Evolutionary conservation across 345 rosid genomes (phyloP).

Genomic region (Populus alba): DNA sequence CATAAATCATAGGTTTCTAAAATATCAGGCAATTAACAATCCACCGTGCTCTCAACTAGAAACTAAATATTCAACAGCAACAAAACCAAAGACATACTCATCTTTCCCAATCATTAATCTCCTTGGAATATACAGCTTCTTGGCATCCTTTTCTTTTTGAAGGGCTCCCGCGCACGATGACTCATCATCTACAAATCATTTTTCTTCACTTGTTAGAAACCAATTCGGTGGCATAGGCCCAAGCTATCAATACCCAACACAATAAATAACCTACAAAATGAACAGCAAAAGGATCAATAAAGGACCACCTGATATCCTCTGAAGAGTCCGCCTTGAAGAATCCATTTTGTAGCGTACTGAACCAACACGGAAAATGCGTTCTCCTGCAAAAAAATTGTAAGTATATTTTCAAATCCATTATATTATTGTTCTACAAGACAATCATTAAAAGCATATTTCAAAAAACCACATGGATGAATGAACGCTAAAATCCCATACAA

Average conservation of each 20-base stretch:
- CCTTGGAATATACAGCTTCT: slow-evolving; percentile 72
- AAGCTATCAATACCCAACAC: not conserved
- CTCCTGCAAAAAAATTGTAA: slow-evolving; percentile 45
- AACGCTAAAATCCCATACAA: no score
- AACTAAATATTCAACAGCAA: not conserved
- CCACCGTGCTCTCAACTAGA: not conserved
- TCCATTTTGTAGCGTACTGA: slow-evolving; percentile 84
- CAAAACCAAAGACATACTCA: slow-evolving; percentile 58
- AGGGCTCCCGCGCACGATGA: slow-evolving; percentile 39
- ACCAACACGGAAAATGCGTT: slow-evolving; percentile 80
- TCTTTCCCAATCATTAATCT: slow-evolving; percentile 91
- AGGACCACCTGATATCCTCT: slow-evolving; percentile 67
- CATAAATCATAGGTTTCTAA: not conserved
- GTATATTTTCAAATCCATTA: not conserved
- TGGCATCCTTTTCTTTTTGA: slow-evolving; percentile 42
- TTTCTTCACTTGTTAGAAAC: not conserved
- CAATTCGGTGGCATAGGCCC: not conserved
- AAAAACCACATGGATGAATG: not conserved
- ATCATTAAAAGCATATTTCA: slow-evolving; percentile 7
- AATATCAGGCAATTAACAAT: not conserved
- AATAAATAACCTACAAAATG: not conserved
- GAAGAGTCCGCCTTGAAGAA: slow-evolving; percentile 84
- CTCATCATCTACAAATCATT: slow-evolving; percentile 48
- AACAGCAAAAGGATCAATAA: slow-evolving; percentile 1
- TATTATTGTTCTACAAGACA: not conserved